phyloP scores from a whole-genome alignment of 148 eudicot species.

The Dysphania ambrosioides region DNA sequence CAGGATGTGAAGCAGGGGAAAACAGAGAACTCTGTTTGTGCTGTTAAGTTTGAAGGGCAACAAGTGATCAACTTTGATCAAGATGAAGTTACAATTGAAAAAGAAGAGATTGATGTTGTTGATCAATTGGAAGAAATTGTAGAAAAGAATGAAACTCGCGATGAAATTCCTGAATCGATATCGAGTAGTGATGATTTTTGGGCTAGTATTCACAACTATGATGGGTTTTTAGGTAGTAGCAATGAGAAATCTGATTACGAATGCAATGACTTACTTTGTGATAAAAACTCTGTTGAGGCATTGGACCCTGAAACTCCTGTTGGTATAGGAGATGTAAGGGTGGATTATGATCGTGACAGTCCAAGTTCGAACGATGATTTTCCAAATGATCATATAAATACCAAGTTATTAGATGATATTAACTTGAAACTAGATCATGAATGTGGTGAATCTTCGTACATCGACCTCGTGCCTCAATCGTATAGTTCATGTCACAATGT shows the following conservation, averaged over 20 bases:
- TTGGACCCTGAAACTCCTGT: conserved; percentile 18
- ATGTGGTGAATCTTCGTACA: conserved; percentile 36
- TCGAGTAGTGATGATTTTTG: conserved; percentile 24
- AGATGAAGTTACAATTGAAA: conserved; percentile 1
- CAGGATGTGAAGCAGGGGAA: conserved; percentile 3
- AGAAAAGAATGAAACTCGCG: conserved; percentile 10
- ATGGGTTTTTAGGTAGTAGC: conserved; percentile 20
- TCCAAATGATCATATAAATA: conserved; percentile 10
- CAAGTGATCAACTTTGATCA: neutral
- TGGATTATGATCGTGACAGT: conserved; percentile 27
- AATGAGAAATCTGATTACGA: conserved; percentile 19
- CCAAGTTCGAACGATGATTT: conserved; percentile 18
- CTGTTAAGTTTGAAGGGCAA: neutral
- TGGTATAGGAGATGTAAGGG: conserved; percentile 11
- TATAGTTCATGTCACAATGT: neutral
- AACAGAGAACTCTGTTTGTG: conserved; percentile 9
- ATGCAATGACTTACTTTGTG: neutral
- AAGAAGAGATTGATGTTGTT: neutral
- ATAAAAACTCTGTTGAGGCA: neutral
- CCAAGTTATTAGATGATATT: neutral
- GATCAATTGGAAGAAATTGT: conserved; percentile 18
- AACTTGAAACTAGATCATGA: conserved; percentile 21
- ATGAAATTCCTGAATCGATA: conserved; percentile 17
- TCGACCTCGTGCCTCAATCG: conserved; percentile 37
- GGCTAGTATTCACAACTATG: conserved; percentile 24